A percentile compares a stretch with the other conserved stretches of the same genome.
phyloP scores from a whole-genome alignment of 2,329 filamentous ascomycete genomes.

The Furcasterigmium sp. region DNA sequence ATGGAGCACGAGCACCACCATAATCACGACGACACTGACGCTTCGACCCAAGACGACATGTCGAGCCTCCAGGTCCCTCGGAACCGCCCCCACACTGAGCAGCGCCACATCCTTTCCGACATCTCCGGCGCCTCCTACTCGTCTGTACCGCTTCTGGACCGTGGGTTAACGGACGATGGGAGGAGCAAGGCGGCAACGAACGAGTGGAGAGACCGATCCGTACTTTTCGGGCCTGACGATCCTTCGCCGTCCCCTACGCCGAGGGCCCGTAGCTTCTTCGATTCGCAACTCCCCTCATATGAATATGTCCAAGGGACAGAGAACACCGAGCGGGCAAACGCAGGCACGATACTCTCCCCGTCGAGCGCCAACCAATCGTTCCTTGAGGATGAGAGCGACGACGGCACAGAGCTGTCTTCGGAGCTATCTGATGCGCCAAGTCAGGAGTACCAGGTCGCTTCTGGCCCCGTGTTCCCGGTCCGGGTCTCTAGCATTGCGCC shows the following conservation, averaged over 20 bases:
- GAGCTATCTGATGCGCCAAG: constrained; percentile 41
- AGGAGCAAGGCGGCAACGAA: constrained; percentile 31
- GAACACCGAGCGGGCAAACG: constrained; percentile 40
- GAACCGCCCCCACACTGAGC: constrained; percentile 24
- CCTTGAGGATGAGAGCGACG: constrained; percentile 39
- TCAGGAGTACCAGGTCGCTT: neutral
- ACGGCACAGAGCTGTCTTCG: constrained; percentile 57
- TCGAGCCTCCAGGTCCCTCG: constrained; percentile 16
- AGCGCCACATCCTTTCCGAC: constrained; percentile 47
- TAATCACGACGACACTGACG: constrained; percentile 11
- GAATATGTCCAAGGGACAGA: constrained; percentile 50
- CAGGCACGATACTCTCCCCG: constrained; percentile 22
- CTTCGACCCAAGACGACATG: constrained; percentile 9
- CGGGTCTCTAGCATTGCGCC: neutral
- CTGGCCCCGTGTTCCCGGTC: neutral
- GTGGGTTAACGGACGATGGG: constrained; percentile 51
- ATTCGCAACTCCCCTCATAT: constrained; percentile 37
- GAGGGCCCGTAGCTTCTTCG: constrained; percentile 11
- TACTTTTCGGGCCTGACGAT: constrained; percentile 45
- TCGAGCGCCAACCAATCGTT: constrained; percentile 34
- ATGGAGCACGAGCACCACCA: constrained; percentile 16
- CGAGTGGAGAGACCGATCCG: constrained; percentile 51
- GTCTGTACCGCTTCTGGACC: constrained; percentile 71
- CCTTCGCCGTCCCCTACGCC: constrained; percentile 14
- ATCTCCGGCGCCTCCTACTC: constrained; percentile 70